These are phyloP conservation scores for Dothidotthia symphoricarpi DNA, from an alignment of 2,329 filamentous ascomycete species.

Conservation along the genomic window DNA sequence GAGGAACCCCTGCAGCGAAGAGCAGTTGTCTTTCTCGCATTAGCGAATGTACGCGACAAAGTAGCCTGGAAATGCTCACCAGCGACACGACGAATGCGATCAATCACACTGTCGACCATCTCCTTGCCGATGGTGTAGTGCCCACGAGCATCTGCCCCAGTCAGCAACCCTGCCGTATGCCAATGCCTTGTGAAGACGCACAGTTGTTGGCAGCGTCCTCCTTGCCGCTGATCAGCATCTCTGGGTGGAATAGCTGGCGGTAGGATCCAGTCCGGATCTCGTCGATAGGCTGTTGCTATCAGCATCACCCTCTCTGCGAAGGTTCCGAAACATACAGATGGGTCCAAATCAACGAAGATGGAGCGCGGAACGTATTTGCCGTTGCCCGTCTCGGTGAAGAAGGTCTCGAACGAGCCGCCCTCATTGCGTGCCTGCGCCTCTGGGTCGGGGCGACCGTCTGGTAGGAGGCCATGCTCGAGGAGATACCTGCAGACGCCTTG, in stretches of 20 bases:
- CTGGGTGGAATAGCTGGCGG: constrained; percentile 69
- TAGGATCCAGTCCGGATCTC: constrained; percentile 69
- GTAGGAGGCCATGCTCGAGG: constrained; percentile 68
- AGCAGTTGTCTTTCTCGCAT: constrained; percentile 62
- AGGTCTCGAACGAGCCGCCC: constrained; percentile 66
- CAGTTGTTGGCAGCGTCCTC: constrained; percentile 77
- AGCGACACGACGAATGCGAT: constrained; percentile 67
- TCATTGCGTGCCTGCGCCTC: constrained; percentile 60
- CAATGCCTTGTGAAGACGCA: constrained; percentile 29
- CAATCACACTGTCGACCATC: constrained; percentile 69
- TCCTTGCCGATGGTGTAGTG: constrained; percentile 77
- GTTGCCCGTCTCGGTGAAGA: constrained; percentile 70
- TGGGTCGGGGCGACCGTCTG: constrained; percentile 64
- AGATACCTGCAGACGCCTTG: constrained; percentile 57
- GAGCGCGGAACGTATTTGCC: constrained; percentile 72
- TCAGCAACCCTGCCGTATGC: constrained; percentile 16
- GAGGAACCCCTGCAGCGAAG: constrained; percentile 69
- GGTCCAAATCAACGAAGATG: constrained; percentile 71
- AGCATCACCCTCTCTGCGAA: constrained; percentile 11
- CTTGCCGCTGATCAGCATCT: constrained; percentile 71
- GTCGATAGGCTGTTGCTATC: constrained; percentile 57
- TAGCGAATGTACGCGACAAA: constrained; percentile 7
- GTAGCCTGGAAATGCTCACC: constrained; percentile 47
- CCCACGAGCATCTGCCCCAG: constrained; percentile 60
- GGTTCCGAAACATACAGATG: constrained; percentile 52